Conservation (phyloP, 495 filamentous ascomycete genomes). For the Aspergillus diversus region DNA sequence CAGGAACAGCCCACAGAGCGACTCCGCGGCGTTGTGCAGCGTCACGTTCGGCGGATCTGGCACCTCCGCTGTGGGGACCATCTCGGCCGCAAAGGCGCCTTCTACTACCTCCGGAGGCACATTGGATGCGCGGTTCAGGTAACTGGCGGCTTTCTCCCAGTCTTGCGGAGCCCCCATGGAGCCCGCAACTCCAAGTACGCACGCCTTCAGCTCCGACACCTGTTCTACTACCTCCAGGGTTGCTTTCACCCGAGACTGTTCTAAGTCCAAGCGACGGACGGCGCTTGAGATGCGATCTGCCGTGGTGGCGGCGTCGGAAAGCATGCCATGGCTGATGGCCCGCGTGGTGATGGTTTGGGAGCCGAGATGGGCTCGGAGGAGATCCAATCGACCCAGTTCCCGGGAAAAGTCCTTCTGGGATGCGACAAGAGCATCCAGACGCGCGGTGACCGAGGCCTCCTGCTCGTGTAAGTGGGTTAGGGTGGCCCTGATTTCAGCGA, state of each 20-base stretch:
- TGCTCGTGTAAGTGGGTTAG: conserved; percentile 73
- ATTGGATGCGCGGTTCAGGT: conserved; percentile 78
- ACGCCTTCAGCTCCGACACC: conserved; percentile 93
- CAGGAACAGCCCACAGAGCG: conserved; percentile 84
- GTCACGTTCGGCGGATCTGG: conserved; percentile 89
- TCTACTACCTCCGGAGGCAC: conserved; percentile 78
- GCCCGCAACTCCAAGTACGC: conserved; percentile 90
- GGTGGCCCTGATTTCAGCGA: conserved; percentile 77
- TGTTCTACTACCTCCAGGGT: conserved; percentile 94
- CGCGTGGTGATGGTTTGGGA: conserved; percentile 85
- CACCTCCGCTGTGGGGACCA: conserved; percentile 94
- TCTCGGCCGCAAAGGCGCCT: conserved; percentile 86
- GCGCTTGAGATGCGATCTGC: conserved; percentile 84
- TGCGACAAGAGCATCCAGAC: conserved; percentile 73
- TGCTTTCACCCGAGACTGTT: conserved; percentile 86
- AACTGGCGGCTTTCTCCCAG: conserved; percentile 94
- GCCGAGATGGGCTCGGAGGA: conserved; percentile 85
- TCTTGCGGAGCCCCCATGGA: conserved; percentile 98
- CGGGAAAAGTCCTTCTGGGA: conserved; percentile 83
- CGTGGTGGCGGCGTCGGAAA: conserved; percentile 79
- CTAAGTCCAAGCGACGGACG: conserved; percentile 82
- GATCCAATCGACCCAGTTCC: conserved; percentile 83
- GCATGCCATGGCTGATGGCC: conserved; percentile 82
- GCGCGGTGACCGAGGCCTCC: conserved; percentile 72
- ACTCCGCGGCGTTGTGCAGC: conserved; percentile 82